Conservation (phyloP, 306 rosid species). For the Erythrophleum fordii region DNA sequence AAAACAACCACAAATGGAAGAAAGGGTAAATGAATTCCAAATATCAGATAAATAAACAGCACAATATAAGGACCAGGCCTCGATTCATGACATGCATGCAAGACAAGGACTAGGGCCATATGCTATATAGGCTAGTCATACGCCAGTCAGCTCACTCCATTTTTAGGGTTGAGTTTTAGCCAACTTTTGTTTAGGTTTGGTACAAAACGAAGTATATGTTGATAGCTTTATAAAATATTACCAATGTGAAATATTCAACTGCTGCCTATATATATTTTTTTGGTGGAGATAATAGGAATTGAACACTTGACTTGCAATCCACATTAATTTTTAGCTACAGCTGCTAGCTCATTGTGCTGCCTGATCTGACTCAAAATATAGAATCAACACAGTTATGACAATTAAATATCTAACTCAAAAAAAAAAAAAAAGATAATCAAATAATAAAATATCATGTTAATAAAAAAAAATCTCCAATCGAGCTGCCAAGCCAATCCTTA, state of each 20-base stretch:
- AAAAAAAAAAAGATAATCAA: not conserved
- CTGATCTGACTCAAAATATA: too few relatives aligned
- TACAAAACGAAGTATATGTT: not conserved
- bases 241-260: not conserved
- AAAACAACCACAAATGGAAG: conserved; percentile 11
- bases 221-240: not conserved
- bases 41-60: not conserved
- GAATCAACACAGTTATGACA: too few relatives aligned
- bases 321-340: too few relatives aligned
- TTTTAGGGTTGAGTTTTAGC: not conserved
- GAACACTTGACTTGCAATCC: too few relatives aligned
- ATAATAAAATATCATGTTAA: too few relatives aligned
- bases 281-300: too few relatives aligned
- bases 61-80: not conserved
- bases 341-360: too few relatives aligned
- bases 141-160: not conserved
- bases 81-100: not conserved
- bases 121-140: too few relatives aligned
- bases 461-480: not conserved
- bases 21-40: not conserved
- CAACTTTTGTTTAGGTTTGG: not conserved
- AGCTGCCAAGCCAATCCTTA: not conserved
- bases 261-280: not conserved
- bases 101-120: not conserved
- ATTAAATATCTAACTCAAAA: not conserved